phyloP scores from a whole-genome alignment of 2,329 filamentous ascomycete species.

The Leptographium wingfieldii region DNA sequence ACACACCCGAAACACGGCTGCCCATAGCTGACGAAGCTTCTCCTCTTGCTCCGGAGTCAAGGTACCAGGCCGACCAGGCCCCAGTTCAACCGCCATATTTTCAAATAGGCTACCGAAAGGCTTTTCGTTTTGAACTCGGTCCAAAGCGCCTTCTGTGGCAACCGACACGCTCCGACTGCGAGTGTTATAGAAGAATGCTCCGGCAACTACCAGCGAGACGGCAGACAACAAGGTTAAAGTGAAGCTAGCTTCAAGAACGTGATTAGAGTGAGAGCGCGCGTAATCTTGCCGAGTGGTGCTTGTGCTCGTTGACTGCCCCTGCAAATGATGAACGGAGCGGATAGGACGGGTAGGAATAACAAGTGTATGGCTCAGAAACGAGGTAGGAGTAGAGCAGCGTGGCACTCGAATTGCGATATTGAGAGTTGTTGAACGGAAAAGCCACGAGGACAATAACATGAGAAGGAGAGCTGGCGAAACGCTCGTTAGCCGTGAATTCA shows the following conservation, averaged over 20 bases:
- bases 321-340: neutral
- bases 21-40: slow-evolving; percentile 83
- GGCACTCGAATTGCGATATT: neutral
- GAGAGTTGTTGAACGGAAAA: neutral
- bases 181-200: neutral
- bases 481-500: neutral
- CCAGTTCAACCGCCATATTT: slow-evolving; percentile 22
- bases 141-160: neutral
- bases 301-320: neutral
- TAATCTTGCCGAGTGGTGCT: neutral
- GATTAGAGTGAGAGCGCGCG: neutral
- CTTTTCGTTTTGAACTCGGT: neutral
- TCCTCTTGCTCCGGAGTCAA: slow-evolving; percentile 80
- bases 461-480: neutral
- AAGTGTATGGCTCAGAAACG: neutral
- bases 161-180: neutral
- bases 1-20: slow-evolving; percentile 60
- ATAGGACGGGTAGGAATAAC: neutral
- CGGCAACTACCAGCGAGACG: slow-evolving; percentile 1
- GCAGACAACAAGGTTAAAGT: slow-evolving; percentile 1
- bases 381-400: neutral
- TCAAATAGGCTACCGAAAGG: neutral
- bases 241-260: slow-evolving; percentile 4
- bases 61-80: slow-evolving; percentile 68
- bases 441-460: neutral